Evolutionary conservation across 2,329 filamentous ascomycete genomes (phyloP).

Genomic region (Escovopsis sp.): DNA sequence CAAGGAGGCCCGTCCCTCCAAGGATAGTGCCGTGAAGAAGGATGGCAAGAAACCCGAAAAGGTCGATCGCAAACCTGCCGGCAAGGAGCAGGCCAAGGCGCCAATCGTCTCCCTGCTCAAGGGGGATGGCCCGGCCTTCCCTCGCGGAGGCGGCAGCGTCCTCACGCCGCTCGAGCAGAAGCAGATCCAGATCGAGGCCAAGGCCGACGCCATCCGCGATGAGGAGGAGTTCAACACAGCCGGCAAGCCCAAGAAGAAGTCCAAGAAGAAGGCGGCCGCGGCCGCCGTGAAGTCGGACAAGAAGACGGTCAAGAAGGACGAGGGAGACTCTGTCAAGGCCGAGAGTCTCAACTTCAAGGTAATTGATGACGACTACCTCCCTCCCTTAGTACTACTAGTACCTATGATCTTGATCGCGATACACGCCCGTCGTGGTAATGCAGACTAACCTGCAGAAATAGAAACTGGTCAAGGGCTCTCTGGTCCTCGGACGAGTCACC

Average conservation of each 20-base stretch:
- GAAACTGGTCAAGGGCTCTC: constrained; percentile 71
- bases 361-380: constrained; percentile 8
- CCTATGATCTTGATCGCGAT: too few species aligned
- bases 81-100: constrained; percentile 9
- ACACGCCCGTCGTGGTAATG: not conserved
- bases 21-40: constrained; percentile 24
- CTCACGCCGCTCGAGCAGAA: constrained; percentile 90
- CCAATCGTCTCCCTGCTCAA: constrained; percentile 34
- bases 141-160: constrained; percentile 79
- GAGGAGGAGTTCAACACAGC: constrained; percentile 52
- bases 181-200: constrained; percentile 88
- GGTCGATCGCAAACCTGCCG: constrained; percentile 18
- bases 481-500: constrained; percentile 76
- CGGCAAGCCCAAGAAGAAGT: constrained; percentile 21
- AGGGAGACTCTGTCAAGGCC: constrained; percentile 51
- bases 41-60: constrained; percentile 16
- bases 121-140: constrained; percentile 82
- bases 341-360: constrained; percentile 86
- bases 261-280: constrained; percentile 41
- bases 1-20: constrained; percentile 32
- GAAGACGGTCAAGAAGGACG: constrained; percentile 27
- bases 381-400: too few species aligned
- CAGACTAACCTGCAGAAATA: constrained; percentile 19
- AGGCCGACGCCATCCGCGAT: constrained; percentile 82
- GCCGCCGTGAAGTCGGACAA: constrained; percentile 34